Base-by-base conservation (phyloP, 2,329 filamentous ascomycete genomes). In the Fusarium sp. region DNA sequence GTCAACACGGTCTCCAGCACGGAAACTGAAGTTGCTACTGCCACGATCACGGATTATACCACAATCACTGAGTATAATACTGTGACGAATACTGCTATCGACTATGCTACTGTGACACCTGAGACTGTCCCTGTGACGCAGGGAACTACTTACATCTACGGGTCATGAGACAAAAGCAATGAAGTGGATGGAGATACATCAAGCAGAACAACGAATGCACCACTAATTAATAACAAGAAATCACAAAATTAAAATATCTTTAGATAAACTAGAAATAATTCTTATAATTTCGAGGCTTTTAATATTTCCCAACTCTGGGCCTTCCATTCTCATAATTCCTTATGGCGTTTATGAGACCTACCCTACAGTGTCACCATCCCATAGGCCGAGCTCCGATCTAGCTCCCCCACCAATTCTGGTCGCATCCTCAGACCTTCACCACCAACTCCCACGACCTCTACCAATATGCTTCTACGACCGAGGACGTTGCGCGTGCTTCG, bases 401-500 rank as follows among this genome's bases (percentile, higher is more conserved):
- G 72, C 69, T 75, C 60, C 61, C 76, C 76, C 72, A 77, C 75
- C 71, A 73, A 64, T 74, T 71, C 72, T 68, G 71, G 65, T 58
- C 68, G 66, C 71, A 67, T 33, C 5, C 51, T 42, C 44, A 56
- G 62, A 53, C 11, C 17, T 71, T 69, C 69, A 67, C 24, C 14
- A 44, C 64, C 56, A 56, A 61, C 64, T 55, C 36, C 16, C 55
- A 35, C 58, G 67, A 59, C 67, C 60, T 72, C 55, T 67, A 31
- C 64, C 70, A 72, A 24, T 16, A 83, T 82, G 80, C 66, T 81
- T 64, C 68, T 79, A 70, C 80, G 80, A 59, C 76, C 79, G 31
- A 78, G 80, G 62, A 53, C 77, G 14, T 53, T 80, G 35, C 74
- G 78, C 55, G 76, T 84, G 5, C 70, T 85, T n/a, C 77, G 80